These are phyloP conservation scores for Scenedesmus sp. DNA, from an alignment of 163 green algal genomes.

Conservation along the genomic window DNA sequence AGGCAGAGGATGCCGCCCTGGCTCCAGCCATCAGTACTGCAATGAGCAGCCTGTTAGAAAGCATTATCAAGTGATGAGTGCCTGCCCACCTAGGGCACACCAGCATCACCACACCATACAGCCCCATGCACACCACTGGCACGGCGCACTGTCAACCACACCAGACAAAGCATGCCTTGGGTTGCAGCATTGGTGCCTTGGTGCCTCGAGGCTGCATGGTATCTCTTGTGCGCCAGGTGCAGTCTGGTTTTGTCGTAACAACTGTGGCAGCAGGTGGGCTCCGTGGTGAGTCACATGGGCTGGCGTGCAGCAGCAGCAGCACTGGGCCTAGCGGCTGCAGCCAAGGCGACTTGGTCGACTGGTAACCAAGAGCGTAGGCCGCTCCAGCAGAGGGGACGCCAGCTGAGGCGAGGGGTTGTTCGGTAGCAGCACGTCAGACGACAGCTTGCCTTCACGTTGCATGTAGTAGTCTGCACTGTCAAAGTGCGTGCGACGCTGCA, in stretches of 20 bases:
- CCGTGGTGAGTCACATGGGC: background rate
- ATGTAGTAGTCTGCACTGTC: constrained; percentile 10
- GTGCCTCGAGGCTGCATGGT: background rate
- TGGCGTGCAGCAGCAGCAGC: background rate
- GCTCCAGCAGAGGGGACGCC: background rate
- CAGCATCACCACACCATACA: background rate
- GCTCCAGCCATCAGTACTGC: background rate
- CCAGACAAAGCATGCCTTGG: background rate
- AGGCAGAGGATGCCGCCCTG: background rate
- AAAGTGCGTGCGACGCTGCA: background rate
- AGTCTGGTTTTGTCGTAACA: background rate
- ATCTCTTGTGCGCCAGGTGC: background rate
- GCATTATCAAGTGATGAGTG: background rate
- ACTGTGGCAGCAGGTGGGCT: background rate
- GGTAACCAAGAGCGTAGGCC: background rate
- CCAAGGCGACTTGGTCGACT: background rate
- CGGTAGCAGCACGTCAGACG: background rate
- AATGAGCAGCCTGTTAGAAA: background rate
- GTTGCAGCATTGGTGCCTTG: background rate
- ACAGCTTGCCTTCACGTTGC: background rate
- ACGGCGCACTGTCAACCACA: background rate
- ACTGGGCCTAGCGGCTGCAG: background rate
- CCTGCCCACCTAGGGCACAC: background rate
- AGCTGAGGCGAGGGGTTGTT: background rate
- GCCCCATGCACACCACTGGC: background rate